A percentile compares a stretch with the other conserved stretches of the same genome.
Evolutionary conservation across 106 monocot species (phyloP).

Genomic region (Dendrobium catenatum): DNA sequence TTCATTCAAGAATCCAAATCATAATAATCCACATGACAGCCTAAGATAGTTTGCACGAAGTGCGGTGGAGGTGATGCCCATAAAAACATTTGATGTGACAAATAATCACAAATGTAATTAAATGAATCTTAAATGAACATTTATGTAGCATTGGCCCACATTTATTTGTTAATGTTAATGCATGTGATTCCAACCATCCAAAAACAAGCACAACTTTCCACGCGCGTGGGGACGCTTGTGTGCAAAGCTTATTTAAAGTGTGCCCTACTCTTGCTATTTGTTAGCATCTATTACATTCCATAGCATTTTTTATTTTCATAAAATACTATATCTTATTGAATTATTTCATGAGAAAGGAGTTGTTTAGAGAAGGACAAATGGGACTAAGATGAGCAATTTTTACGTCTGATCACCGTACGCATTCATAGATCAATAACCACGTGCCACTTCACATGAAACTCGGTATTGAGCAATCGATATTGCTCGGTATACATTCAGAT

Average conservation of each 20-base stretch:
- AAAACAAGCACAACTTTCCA: not conserved
- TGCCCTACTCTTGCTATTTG: not conserved
- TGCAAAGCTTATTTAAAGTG: not conserved
- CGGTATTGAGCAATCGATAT: too few species aligned
- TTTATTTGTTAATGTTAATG: not conserved
- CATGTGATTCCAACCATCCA: not conserved
- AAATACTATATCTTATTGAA: not conserved
- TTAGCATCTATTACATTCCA: not conserved
- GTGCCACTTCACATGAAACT: too few species aligned
- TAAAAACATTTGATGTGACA: not conserved
- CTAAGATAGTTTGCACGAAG: not conserved
- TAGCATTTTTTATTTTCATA: not conserved
- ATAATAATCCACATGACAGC: not conserved
- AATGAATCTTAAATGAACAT: slow-evolving; percentile 5
- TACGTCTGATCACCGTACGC: too few species aligned
- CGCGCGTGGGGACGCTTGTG: not conserved
- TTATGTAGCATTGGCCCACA: not conserved
- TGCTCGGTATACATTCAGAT: too few species aligned
- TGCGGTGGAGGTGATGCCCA: not conserved
- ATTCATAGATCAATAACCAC: too few species aligned
- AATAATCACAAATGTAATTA: not conserved
- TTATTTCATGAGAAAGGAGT: not conserved
- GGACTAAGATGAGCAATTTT: too few species aligned
- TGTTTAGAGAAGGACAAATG: too few species aligned
- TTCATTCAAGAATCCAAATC: too few species aligned